Evolutionary conservation across 2,329 filamentous ascomycete species (phyloP).

Genomic region (Clathrospora elynae): DNA sequence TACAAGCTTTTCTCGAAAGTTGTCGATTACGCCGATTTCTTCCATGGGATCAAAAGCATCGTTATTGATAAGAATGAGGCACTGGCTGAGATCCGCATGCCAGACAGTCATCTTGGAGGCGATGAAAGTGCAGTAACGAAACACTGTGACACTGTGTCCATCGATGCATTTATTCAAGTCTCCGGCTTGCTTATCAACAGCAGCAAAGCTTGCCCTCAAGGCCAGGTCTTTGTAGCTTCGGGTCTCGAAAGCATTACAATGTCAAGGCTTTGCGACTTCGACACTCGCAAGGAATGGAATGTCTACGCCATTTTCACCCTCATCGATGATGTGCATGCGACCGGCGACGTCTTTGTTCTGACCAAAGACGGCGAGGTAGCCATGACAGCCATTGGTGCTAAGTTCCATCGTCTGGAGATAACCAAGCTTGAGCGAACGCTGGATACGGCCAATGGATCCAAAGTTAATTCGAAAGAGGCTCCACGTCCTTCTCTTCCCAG

Average conservation of each 20-base stretch:
- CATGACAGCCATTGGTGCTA: slow-evolving; percentile 15
- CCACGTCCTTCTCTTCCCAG: background rate
- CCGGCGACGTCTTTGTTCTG: slow-evolving; percentile 21
- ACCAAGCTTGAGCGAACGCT: slow-evolving; percentile 15
- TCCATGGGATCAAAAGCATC: slow-evolving; percentile 19
- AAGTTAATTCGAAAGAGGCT: background rate
- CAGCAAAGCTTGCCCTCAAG: slow-evolving; percentile 14
- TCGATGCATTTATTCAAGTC: slow-evolving; percentile 27
- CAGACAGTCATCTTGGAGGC: slow-evolving; percentile 8
- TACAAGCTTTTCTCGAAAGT: slow-evolving; percentile 24
- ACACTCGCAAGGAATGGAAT: slow-evolving; percentile 8
- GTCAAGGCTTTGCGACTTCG: slow-evolving; percentile 9
- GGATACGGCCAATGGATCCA: slow-evolving; percentile 10
- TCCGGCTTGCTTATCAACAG: slow-evolving; percentile 26
- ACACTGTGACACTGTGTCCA: slow-evolving; percentile 20
- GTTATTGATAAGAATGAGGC: slow-evolving; percentile 19
- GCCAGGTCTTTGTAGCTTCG: slow-evolving; percentile 21
- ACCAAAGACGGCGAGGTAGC: slow-evolving; percentile 9
- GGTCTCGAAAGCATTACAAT: slow-evolving; percentile 21
- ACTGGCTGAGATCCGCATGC: slow-evolving; percentile 12
- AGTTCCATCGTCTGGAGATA: slow-evolving; percentile 20
- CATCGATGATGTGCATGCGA: slow-evolving; percentile 7
- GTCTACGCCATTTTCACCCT: slow-evolving; percentile 16
- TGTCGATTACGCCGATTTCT: slow-evolving; percentile 19
- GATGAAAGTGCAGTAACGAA: slow-evolving; percentile 17